Evolutionary conservation across 2,329 filamentous ascomycete species (phyloP).

Genomic region (Verticillium klebahnii): DNA sequence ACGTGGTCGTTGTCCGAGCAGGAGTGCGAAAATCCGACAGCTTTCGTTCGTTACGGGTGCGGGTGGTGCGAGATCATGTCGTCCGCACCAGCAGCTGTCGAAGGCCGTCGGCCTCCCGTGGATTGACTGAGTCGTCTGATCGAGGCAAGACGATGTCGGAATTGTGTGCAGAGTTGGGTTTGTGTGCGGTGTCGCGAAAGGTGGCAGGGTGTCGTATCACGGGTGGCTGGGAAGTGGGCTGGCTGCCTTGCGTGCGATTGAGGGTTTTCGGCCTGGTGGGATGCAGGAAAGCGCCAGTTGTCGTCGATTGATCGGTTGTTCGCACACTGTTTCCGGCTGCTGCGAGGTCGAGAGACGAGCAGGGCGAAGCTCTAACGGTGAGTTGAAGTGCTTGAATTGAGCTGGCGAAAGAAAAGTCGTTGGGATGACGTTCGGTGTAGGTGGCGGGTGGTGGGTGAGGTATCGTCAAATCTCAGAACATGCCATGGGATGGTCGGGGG

Average conservation of each 20-base stretch:
- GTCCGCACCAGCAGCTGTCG: slow-evolving; percentile 12
- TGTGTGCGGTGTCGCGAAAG: not conserved
- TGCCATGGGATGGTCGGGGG: not conserved
- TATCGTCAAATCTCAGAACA: not conserved
- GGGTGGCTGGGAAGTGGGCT: slow-evolving; percentile 1
- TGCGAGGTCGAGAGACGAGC: not conserved
- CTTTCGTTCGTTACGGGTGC: slow-evolving; percentile 13
- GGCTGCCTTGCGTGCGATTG: slow-evolving; percentile 3
- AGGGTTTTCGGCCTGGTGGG: slow-evolving; percentile 3
- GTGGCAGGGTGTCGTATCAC: not conserved
- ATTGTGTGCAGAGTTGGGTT: not conserved
- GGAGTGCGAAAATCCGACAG: slow-evolving; percentile 8
- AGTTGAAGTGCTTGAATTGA: not conserved
- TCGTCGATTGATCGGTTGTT: slow-evolving; percentile 4
- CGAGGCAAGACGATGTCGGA: not conserved
- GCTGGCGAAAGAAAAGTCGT: not conserved
- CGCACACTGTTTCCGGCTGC: not conserved
- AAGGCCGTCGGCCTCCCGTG: slow-evolving; percentile 4
- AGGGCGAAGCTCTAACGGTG: not conserved
- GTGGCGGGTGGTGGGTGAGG: not conserved
- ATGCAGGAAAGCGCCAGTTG: slow-evolving; percentile 5
- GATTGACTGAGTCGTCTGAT: slow-evolving; percentile 12
- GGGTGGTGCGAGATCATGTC: slow-evolving; percentile 17
- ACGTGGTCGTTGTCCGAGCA: slow-evolving; percentile 2
- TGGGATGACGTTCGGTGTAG: not conserved